Evolutionary conservation across 169 alveolate genomes (phyloP).

Genomic region (Besnoitia besnoiti): DNA sequence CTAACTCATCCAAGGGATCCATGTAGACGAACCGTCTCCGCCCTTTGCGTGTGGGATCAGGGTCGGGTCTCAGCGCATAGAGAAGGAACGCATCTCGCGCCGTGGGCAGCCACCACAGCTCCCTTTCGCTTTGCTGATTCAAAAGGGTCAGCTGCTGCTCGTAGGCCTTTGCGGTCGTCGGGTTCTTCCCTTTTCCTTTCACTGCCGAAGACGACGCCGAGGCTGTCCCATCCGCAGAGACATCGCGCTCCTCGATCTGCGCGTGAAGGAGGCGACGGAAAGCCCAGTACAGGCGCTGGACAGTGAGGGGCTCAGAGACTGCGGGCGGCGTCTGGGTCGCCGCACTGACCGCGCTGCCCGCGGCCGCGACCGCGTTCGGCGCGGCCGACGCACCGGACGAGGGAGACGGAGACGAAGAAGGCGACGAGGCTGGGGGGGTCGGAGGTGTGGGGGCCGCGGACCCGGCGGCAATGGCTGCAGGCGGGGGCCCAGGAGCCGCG

Average conservation of each 20-base stretch:
- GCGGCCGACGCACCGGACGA: not conserved
- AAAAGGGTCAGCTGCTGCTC: conserved; percentile 17
- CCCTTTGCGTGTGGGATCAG: conserved; percentile 81
- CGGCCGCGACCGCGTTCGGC: not conserved
- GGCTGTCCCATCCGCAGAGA: not conserved
- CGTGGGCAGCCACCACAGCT: conserved; percentile 39
- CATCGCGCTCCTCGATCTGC: conserved; percentile 46
- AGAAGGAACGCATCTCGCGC: conserved; percentile 76
- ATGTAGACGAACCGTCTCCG: conserved; percentile 78
- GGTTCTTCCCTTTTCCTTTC: not conserved
- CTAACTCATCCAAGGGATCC: conserved; percentile 78
- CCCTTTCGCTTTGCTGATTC: not conserved
- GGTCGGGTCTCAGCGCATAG: conserved; percentile 81
- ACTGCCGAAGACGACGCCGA: not conserved
- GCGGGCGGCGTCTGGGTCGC: not conserved
- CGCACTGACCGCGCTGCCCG: too few species aligned
- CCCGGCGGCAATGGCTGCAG: not conserved
- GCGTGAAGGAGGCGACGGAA: conserved; percentile 38
- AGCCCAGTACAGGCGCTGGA: conserved; percentile 59
- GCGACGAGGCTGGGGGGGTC: not conserved
- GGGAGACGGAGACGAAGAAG: not conserved
- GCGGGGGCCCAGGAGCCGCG: not conserved
- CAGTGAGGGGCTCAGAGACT: conserved; percentile 11
- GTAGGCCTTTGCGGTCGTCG: not conserved
- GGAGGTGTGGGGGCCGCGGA: not conserved